Evolutionary conservation across 1,284 basidiomycete genomes (phyloP), one percentile per base, ranked within the genome.

Genomic region (Cryptococcus wingfieldii): DNA sequence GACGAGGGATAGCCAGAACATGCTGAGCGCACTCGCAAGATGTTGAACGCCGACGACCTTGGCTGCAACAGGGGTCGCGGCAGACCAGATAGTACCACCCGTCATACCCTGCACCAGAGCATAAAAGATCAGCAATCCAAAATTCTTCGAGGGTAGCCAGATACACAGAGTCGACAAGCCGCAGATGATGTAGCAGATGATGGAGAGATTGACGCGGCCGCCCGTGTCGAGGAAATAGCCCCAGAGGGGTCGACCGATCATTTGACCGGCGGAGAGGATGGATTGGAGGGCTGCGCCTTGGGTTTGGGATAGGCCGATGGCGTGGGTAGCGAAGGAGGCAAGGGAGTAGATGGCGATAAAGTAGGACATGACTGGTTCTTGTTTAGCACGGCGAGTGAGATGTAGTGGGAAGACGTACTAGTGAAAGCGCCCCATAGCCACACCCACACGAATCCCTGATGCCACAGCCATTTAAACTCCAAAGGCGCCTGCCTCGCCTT

Each of bases 271-370:
- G 9, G 77, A 68, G 2, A 79, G 67, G 56, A 79, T 74, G 19
- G 76, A 74, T 58, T 78, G 77, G 16, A 80, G 57, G 2, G 76
- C 74, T 4, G 76, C 75, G 42, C 75, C 78, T 58, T 79, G 68
- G 25, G 68, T 66, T 56, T 79, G 78, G 3, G 76, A 65, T 13
- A 80, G 55, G 4, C 71, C 69, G 5, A 79, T 65, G 0, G 67
- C 78, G 53, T 66, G 56, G 0, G 76, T 77, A n/a, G 78, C 74
- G 63, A 71, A 79, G 7, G 78, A 76, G 0, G 79, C 74, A 49
- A 79, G 66, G 10, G 78, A 74, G 61, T 76, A 79, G 49, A 80
- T 67, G n/a, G 76, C 68, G 38, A 79, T 74, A 55, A 78, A 77
- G 68, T 78, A 79, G 28, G 71, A 75, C 57, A 79, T 70, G 65